A percentile compares a stretch with the other conserved stretches of the same genome.
phyloP scores from a whole-genome alignment of 257 asterid species.

The Gentiana dahurica region DNA sequence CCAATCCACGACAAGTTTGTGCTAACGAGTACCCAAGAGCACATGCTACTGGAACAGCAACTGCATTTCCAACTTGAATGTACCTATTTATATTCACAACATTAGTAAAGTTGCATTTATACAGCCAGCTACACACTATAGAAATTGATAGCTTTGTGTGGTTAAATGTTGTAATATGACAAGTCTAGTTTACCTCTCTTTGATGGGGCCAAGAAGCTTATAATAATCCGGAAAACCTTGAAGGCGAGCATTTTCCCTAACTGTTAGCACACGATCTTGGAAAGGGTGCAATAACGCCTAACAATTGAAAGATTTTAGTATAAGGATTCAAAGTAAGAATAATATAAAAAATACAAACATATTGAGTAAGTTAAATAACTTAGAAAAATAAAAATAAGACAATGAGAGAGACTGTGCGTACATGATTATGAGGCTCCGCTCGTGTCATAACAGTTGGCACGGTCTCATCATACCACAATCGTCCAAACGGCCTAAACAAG shows the following conservation, averaged over 20 bases:
- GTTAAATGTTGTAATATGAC: too few species aligned
- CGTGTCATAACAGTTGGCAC: slow-evolving; percentile 88
- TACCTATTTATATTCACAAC: slow-evolving; percentile 24
- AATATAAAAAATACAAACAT: background rate
- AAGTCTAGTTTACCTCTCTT: slow-evolving; percentile 42
- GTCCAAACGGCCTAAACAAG: slow-evolving; percentile 69
- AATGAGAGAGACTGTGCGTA: background rate
- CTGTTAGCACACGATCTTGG: slow-evolving; percentile 65
- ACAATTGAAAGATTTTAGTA: background rate
- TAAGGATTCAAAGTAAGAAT: too few species aligned
- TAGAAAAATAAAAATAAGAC: slow-evolving; percentile 14
- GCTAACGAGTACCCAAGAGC: slow-evolving; percentile 63
- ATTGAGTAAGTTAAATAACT: background rate
- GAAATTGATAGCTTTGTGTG: too few species aligned
- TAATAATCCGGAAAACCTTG: slow-evolving; percentile 94
- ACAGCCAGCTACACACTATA: too few species aligned
- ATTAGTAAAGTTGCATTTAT: too few species aligned
- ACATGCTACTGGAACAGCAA: slow-evolving; percentile 80
- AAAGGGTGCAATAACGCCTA: slow-evolving; percentile 58
- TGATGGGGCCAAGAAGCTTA: slow-evolving; percentile 55
- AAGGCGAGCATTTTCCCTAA: slow-evolving; percentile 83
- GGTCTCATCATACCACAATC: slow-evolving; percentile 88
- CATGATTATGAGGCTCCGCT: slow-evolving; percentile 92
- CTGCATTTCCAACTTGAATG: slow-evolving; percentile 86
- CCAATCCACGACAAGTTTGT: slow-evolving; percentile 28